These are phyloP conservation scores for Puccinia horiana DNA, from an alignment of 1,284 basidiomycete species.

Conservation along the genomic window DNA sequence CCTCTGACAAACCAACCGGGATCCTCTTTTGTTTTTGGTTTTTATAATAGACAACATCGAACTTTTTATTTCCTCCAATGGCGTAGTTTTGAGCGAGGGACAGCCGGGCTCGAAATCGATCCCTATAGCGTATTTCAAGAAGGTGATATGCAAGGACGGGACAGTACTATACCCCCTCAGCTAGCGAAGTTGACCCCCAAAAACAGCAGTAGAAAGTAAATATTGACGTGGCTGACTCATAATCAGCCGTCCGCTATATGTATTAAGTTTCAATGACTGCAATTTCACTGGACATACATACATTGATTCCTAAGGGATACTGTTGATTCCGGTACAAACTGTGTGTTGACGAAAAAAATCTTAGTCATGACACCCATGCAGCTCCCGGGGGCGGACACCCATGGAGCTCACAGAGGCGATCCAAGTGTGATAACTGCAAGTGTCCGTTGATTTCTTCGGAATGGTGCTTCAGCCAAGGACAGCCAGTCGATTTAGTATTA, in stretches of 20 bases:
- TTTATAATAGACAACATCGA: constrained; percentile 65
- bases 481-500: no score
- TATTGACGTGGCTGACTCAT: neutral
- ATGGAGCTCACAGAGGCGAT: no score
- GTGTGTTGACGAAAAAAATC: no score
- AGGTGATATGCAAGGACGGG: constrained; percentile 60
- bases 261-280: neutral
- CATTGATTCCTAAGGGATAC: neutral
- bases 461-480: no score
- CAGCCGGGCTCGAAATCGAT: constrained; percentile 63
- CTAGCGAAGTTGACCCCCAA: neutral
- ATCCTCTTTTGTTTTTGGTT: neutral
- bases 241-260: neutral
- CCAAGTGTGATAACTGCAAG: no score
- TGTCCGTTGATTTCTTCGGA: no score
- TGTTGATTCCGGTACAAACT: no score
- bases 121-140: constrained; percentile 66
- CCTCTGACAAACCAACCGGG: neutral
- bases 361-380: no score
- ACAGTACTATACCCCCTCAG: constrained; percentile 19
- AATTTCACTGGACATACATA: neutral
- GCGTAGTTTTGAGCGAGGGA: constrained; percentile 79
- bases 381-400: no score
- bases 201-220: neutral
- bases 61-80: constrained; percentile 76